Conservation (phyloP, 208 protist species). For the Angomonas deanei region DNA sequence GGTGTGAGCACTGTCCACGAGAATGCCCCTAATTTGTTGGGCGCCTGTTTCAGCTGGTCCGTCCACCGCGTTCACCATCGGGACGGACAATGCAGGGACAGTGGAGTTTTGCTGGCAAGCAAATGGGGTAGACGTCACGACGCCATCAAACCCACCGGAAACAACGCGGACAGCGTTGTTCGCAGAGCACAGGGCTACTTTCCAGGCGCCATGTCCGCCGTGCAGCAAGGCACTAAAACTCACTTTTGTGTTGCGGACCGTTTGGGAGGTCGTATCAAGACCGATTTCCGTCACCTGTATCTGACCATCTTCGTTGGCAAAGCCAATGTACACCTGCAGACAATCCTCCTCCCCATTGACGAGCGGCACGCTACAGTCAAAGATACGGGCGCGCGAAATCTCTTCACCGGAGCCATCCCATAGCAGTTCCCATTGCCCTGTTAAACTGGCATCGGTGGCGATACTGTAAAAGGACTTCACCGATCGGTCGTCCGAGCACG, state of each 20-base stretch:
- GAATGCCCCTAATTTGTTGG: not conserved
- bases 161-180: not conserved
- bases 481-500: slow-evolving; percentile 75
- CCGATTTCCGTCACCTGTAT: slow-evolving; percentile 19
- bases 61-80: not conserved
- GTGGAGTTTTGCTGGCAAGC: not conserved
- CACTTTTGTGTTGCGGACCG: not conserved
- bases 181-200: slow-evolving; percentile 23
- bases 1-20: not conserved
- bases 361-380: slow-evolving; percentile 29
- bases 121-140: not conserved
- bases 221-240: slow-evolving; percentile 14
- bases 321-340: slow-evolving; percentile 17
- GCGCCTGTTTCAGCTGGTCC: not conserved
- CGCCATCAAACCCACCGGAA: slow-evolving; percentile 21
- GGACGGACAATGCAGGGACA: not conserved
- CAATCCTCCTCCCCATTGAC: not conserved
- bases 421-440: slow-evolving; percentile 20
- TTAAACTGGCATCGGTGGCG: not conserved
- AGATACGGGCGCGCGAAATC: slow-evolving; percentile 55
- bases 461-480: slow-evolving; percentile 35
- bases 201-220: slow-evolving; percentile 52
- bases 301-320: slow-evolving; percentile 53
- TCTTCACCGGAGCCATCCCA: slow-evolving; percentile 28
- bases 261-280: not conserved